Conservation (phyloP, 2,329 filamentous ascomycete genomes). For the Pseudogymnoascus sp. region DNA sequence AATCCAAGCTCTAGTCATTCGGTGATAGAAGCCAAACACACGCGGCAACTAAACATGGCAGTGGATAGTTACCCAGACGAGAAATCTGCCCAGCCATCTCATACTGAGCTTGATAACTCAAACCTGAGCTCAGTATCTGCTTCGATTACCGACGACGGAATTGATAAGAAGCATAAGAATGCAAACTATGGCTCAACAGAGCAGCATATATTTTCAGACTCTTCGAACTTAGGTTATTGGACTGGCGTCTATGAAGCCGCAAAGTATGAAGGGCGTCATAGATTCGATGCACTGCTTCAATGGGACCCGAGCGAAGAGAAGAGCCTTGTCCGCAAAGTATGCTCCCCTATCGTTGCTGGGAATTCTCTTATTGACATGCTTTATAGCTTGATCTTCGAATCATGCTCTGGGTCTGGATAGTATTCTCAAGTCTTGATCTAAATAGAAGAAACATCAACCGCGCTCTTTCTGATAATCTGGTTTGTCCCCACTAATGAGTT, state of each 20-base stretch:
- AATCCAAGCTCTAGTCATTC: neutral
- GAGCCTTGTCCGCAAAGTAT: conserved; percentile 10
- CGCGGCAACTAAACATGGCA: neutral
- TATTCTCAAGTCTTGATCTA: conserved; percentile 32
- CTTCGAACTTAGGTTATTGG: conserved; percentile 12
- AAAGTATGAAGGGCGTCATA: conserved; percentile 16
- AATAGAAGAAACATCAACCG: conserved; percentile 31
- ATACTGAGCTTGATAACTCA: neutral
- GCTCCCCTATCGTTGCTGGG: neutral
- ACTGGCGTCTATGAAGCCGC: conserved; percentile 14
- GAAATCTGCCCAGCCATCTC: neutral
- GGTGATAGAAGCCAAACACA: neutral
- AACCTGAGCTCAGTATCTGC: neutral
- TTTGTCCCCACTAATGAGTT: neutral
- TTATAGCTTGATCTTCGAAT: neutral
- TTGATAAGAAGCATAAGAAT: conserved; percentile 6
- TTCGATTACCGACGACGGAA: neutral
- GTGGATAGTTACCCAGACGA: neutral
- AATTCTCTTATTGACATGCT: neutral
- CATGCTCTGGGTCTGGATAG: conserved; percentile 24
- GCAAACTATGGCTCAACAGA: neutral
- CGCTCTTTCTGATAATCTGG: conserved; percentile 31
- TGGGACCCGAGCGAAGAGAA: conserved; percentile 17
- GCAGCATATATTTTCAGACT: neutral
- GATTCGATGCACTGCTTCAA: conserved; percentile 14